Percentiles rank a stretch among this genome's conserved stretches.
Conservation (phyloP, 2,329 filamentous ascomycete species). For the Nemania abortiva region DNA sequence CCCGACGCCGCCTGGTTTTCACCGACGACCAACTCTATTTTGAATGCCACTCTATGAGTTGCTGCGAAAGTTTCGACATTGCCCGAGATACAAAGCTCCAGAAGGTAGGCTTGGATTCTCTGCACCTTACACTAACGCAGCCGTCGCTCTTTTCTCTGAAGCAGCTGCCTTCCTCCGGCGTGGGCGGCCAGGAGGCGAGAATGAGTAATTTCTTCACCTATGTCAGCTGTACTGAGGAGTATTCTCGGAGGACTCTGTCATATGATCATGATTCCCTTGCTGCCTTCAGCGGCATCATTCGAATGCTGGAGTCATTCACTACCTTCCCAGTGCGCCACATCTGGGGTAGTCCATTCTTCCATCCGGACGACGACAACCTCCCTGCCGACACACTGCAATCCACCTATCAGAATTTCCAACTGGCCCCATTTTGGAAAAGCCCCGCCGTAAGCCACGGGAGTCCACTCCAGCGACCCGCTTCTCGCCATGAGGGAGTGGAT, state of each 20-base stretch:
- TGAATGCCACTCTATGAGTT: slow-evolving; percentile 33
- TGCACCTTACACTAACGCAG: not conserved
- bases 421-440: slow-evolving; percentile 11
- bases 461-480: not conserved
- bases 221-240: slow-evolving; percentile 35
- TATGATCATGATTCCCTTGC: slow-evolving; percentile 37
- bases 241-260: slow-evolving; percentile 30
- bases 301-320: slow-evolving; percentile 21
- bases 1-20: slow-evolving; percentile 49
- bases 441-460: not conserved
- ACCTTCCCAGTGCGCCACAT: slow-evolving; percentile 36
- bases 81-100: not conserved
- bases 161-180: not conserved
- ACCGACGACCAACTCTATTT: slow-evolving; percentile 44
- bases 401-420: slow-evolving; percentile 15
- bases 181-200: not conserved
- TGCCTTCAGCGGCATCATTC: slow-evolving; percentile 38
- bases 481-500: not conserved
- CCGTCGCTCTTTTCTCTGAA: slow-evolving; percentile 24
- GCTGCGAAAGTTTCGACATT: slow-evolving; percentile 26
- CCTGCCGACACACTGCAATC: not conserved
- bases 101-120: not conserved
- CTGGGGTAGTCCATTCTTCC: slow-evolving; percentile 38
- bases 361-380: slow-evolving; percentile 26
- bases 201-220: slow-evolving; percentile 25